Base-by-base conservation (phyloP, 148 eudicot genomes). In the Rhododendron mucronatum region DNA sequence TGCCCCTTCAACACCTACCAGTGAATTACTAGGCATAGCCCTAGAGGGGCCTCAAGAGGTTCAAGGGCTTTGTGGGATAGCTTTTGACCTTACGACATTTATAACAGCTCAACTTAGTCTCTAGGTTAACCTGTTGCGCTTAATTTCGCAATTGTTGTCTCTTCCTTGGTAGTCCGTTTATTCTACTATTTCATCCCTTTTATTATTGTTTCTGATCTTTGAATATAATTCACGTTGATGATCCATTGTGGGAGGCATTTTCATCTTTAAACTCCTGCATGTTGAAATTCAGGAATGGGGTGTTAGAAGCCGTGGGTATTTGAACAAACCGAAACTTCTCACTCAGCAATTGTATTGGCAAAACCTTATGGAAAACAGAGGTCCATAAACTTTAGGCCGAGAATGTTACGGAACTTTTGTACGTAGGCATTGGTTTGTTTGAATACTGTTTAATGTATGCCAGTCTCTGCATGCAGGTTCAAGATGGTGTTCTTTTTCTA, bases 401-500 rank as follows among this genome's bases (percentile, higher is more conserved):
- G 51, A 77, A 41, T 21, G 51, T 39, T 41, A 41, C 11, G 7
- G 15, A 77, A 39, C n/a, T 77, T 41, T 44, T 77, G 7, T 41
- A 20, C 1, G 7, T 20, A 18, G 80, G 50, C 50, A 44, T 10
- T 77, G 5, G 28, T 23, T 44, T 44, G 30, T 76, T 75, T 75
- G 78, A 35, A 30, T 73, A 73, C 77, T 13, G n/a, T 37, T 74
- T 41, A 39, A 75, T 37, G 4, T 21, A 8, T 41, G 28, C 51
- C 50, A 41, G 10, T 44, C n/a, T 39, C 26, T 75, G 30, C 44
- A 35, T 47, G 84, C 84, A 86, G 87, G 87, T 86, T 81, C 84
- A 86, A 45, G 77, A 67, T 30, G 84, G 65, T 21, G 21, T 86
- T 11, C 79, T 28, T 11, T 33, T 86, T 78, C 26, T 86, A 4